Evolutionary conservation across 2,329 filamentous ascomycete genomes (phyloP), one percentile per base, ranked within the genome.

Genomic region (Aspergillus bombycis): DNA sequence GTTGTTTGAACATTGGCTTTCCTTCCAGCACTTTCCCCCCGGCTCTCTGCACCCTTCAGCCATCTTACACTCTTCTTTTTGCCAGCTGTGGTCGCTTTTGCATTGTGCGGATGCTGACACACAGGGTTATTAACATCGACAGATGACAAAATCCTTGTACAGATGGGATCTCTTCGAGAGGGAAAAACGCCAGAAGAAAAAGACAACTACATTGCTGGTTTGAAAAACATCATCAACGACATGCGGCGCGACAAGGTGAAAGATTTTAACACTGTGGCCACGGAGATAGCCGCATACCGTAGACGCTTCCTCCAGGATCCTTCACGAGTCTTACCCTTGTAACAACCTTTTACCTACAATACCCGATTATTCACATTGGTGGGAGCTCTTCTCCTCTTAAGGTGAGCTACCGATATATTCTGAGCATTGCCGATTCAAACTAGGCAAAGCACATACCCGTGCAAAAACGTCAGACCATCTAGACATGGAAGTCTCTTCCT

Each of bases 121-220:
- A 72, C 74, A 78, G 71, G 68, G 58, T 60, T 69, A 71, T 76
- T 79, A 75, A 80, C 72, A 56, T 71, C 66, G 61, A 68, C 74
- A 84, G 82, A 84, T 78, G 82, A 84, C 70, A 82, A 82, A 68
- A 82, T 84, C 34, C 77, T 84, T 53, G 75, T 82, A 58, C 78
- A 83, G 65, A 79, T 84, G 78, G 81, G 81, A 59, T 79, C 81
- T 32, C 73, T 80, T 30, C 77, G 77, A 60, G 81, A 83, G 62
- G 79, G 81, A 58, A 76, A 78, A 68, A 81, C 80, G 50, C 72
- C 78, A 64, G 75, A 80, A 74, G 78, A 81, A 65, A 77, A 77
- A 68, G 77, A 80, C 63, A 68, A 72, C 60, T 84, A 82, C 65
- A 72, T 80, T 57, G 70, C 75, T 58, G 82, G 82, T 26, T 67